phyloP scores from a whole-genome alignment of 2,329 filamentous ascomycete genomes.

The Fusarium buxicola region DNA sequence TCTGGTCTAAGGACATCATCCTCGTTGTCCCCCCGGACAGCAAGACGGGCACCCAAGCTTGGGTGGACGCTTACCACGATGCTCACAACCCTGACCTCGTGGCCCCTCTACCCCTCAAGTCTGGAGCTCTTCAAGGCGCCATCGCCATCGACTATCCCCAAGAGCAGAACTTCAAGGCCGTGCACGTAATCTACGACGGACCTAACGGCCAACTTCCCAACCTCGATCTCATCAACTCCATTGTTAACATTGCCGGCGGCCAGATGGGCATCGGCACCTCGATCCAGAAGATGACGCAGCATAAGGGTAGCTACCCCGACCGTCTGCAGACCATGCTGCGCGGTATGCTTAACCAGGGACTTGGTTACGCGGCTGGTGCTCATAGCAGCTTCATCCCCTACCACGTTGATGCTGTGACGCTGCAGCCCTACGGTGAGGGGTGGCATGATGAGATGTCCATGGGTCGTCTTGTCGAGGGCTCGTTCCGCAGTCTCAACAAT shows the following conservation, averaged over 20 bases:
- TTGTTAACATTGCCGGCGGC: constrained; percentile 85
- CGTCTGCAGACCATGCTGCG: constrained; percentile 89
- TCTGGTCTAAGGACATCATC: constrained; percentile 99
- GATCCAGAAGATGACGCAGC: constrained; percentile 90
- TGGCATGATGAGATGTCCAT: constrained; percentile 99
- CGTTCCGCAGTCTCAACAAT: constrained; percentile 95
- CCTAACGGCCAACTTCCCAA: constrained; percentile 96
- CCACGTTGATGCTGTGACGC: constrained; percentile 93
- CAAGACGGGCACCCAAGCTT: constrained; percentile 90
- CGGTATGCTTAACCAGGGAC: constrained; percentile 91
- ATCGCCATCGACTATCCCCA: constrained; percentile 94
- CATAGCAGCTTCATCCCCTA: constrained; percentile 98
- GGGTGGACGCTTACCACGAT: constrained; percentile 98
- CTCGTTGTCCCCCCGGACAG: constrained; percentile 91
- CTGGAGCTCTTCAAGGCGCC: constrained; percentile 90
- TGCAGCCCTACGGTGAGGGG: constrained; percentile 89
- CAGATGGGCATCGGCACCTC: constrained; percentile 91
- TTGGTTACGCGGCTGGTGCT: constrained; percentile 88
- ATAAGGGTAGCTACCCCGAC: constrained; percentile 81
- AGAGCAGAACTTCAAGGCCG: constrained; percentile 83
- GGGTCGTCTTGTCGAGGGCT: constrained; percentile 87
- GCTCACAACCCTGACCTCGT: constrained; percentile 79
- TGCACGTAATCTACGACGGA: constrained; percentile 95
- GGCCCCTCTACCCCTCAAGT: constrained; percentile 85
- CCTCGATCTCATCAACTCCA: constrained; percentile 94